These are phyloP conservation scores for Astraeus odoratus DNA, from an alignment of 768 basidiomycete genomes.

Conservation along the genomic window DNA sequence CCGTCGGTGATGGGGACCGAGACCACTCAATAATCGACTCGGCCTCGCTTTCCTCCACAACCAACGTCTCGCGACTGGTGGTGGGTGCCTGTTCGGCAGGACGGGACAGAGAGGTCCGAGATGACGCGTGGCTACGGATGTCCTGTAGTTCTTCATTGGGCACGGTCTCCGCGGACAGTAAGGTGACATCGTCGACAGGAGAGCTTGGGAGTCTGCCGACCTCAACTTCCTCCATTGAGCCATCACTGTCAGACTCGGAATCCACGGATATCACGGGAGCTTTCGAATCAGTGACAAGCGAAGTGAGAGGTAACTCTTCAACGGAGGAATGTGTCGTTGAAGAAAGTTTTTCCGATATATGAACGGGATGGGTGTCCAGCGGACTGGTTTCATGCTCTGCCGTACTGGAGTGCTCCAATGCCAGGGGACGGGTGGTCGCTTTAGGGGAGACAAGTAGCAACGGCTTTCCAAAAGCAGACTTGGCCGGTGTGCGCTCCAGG, in stretches of 20 bases:
- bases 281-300: neutral
- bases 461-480: conserved; percentile 33
- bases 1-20: conserved; percentile 30
- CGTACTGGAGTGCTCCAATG: neutral
- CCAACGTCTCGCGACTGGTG: neutral
- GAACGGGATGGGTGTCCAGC: neutral
- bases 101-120: conserved; percentile 1
- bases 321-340: neutral
- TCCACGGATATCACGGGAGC: neutral
- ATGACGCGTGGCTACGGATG: neutral
- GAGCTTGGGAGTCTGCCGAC: conserved; percentile 2
- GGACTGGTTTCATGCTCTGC: neutral
- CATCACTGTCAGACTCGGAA: conserved; percentile 20
- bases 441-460: conserved; percentile 22
- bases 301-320: neutral
- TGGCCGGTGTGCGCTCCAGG: conserved; percentile 9
- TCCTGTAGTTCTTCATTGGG: conserved; percentile 3
- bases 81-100: conserved; percentile 6
- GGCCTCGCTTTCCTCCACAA: conserved; percentile 17
- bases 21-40: conserved; percentile 31
- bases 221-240: conserved; percentile 34
- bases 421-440: neutral
- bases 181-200: conserved; percentile 4
- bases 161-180: conserved; percentile 11
- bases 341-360: neutral